Percentiles rank a stretch among this genome's conserved stretches.
phyloP scores from a whole-genome alignment of 768 basidiomycete genomes.

The Pisolithus microcarpus region DNA sequence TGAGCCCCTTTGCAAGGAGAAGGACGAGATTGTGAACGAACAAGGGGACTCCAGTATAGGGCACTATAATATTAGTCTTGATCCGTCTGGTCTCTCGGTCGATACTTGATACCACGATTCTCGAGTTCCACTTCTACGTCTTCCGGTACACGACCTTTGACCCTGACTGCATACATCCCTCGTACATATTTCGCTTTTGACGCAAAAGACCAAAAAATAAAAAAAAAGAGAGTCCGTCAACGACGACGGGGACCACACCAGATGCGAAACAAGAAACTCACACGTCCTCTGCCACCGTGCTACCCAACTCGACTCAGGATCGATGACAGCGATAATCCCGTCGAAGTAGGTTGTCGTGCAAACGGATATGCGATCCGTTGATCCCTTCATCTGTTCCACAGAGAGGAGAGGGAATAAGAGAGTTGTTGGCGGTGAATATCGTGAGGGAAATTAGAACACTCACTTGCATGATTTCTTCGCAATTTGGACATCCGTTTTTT shows the following conservation, averaged over 20 bases:
- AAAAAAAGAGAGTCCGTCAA: constrained; percentile 4
- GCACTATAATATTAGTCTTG: constrained; percentile 40
- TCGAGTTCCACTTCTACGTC: constrained; percentile 80
- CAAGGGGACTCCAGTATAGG: too few species aligned
- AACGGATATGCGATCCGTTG: constrained; percentile 68
- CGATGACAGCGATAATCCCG: constrained; percentile 81
- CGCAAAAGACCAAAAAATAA: too few species aligned
- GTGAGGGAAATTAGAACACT: constrained; percentile 11
- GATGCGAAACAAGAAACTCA: constrained; percentile 32
- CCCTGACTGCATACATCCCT: constrained; percentile 91
- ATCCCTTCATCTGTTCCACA: constrained; percentile 71
- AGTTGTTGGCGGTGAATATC: background rate
- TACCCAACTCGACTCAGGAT: constrained; percentile 89
- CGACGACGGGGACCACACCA: background rate
- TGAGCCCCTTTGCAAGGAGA: background rate
- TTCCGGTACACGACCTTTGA: constrained; percentile 78
- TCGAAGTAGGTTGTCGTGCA: constrained; percentile 94
- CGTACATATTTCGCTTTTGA: constrained; percentile 75
- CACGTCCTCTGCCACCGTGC: constrained; percentile 93
- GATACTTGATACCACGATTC: constrained; percentile 70
- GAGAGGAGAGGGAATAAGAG: background rate
- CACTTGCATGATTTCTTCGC: constrained; percentile 92
- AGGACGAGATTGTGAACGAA: too few species aligned
- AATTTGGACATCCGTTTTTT: constrained; percentile 89
- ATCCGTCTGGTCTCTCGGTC: constrained; percentile 77